Base-by-base conservation (phyloP, 805 yeast genomes). In the Starmerella vaccinii region DNA sequence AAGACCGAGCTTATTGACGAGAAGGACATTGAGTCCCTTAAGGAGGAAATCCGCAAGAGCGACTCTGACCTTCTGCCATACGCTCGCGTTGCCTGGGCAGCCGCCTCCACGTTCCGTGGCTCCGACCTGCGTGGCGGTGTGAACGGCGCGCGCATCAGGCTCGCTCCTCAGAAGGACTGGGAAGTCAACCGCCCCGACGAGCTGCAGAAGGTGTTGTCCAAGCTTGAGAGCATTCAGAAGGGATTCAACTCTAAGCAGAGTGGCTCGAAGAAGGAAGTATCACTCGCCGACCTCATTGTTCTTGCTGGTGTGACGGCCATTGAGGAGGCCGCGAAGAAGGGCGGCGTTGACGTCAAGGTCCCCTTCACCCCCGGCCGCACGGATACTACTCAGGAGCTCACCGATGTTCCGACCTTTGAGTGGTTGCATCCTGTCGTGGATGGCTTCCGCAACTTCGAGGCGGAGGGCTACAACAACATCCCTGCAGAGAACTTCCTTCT, bases 41-140 rank as follows among this genome's bases (percentile, higher is more conserved):
- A 46, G 46, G 27, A 26, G 6, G 46, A 26, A 16, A 38, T 43
- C 13, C 38, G 12, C 22, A 21, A 13, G 16, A 21, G 46, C 21
- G 21, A 12, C n/a, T 27, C 49, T 8, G 46, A 49, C 38, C 49
- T 46, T 12, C 24, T 42, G 34, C 50, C 53, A 15, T 53, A 49
- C 26, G 58, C 57, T 18, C 50, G 55, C n/a, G 57, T 40, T 22
- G 58, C 58, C 10, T 55, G 58, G 58, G 54, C 55, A 3, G 22
- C 58, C 13, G 58, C 58, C 27, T 53, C 58, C 15, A 48, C 51
- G 4, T 52, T 48, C 53, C 56, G 58, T 19, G 26, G 33, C 22
- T 46, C 57, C 3, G 58, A 55, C 47, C 30, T 46, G 47, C 57
- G 58, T 22, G 58, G 58, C 19, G 58, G 58, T 40, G 57, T 50